Evolutionary conservation across 2,329 filamentous ascomycete species (phyloP).

Genomic region (Fusarium algeriense): DNA sequence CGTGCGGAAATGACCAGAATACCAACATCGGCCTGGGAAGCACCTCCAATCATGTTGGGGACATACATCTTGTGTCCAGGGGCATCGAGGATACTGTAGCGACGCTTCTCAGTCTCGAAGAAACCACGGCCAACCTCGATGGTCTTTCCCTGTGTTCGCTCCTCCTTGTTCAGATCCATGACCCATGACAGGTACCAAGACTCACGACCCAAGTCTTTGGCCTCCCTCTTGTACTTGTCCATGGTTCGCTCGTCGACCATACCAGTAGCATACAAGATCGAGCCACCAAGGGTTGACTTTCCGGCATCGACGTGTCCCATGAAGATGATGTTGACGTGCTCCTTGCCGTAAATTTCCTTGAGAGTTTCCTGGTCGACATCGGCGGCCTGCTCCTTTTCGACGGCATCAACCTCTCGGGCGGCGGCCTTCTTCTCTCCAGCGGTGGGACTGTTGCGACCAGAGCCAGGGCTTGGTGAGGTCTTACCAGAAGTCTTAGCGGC

Average conservation of each 20-base stretch:
- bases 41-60: constrained; percentile 97
- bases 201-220: constrained; percentile 95
- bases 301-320: constrained; percentile 98
- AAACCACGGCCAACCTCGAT: constrained; percentile 96
- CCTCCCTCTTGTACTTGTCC: constrained; percentile 97
- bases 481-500: constrained; percentile 70
- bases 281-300: constrained; percentile 95
- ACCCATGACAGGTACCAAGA: constrained; percentile 99
- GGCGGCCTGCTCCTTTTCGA: constrained; percentile 84
- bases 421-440: constrained; percentile 65
- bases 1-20: constrained; percentile 95
- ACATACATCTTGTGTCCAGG: constrained; percentile 99
- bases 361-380: constrained; percentile 80
- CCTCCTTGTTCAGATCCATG: constrained; percentile 95
- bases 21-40: constrained; percentile 92
- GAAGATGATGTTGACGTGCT: constrained; percentile 94
- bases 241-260: constrained; percentile 99
- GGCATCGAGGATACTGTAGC: constrained; percentile 96
- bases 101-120: constrained; percentile 96
- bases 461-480: constrained; percentile 84
- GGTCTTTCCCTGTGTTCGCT: constrained; percentile 95
- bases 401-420: constrained; percentile 80
- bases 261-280: constrained; percentile 91
- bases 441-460: constrained; percentile 86
- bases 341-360: constrained; percentile 96